A percentile compares a stretch with the other conserved stretches of the same genome.
Evolutionary conservation across 805 yeast species (phyloP).

Genomic region (Yarrowia sp.): DNA sequence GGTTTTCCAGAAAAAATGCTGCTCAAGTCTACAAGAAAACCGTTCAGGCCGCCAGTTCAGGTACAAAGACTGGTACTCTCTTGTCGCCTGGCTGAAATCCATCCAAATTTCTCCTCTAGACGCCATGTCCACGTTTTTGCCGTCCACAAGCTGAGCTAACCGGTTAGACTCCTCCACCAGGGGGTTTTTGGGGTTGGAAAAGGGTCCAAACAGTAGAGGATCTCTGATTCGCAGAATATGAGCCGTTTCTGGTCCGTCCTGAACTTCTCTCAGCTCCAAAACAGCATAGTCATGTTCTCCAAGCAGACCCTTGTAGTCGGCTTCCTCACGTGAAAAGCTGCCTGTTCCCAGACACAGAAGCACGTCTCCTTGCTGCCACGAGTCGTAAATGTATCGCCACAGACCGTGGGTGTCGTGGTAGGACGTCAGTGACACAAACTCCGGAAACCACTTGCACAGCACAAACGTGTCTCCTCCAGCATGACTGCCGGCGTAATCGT

Average conservation of each 20-base stretch:
- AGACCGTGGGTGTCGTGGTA: conserved; percentile 43
- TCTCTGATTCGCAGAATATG: conserved; percentile 17
- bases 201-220: conserved; percentile 32
- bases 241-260: conserved; percentile 34
- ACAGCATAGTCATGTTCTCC: conserved; percentile 77
- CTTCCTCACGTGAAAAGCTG: conserved; percentile 49
- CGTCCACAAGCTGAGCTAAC: conserved; percentile 4
- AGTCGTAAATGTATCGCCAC: conserved; percentile 50
- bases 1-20: conserved; percentile 49
- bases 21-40: conserved; percentile 44
- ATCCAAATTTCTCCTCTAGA: conserved; percentile 44
- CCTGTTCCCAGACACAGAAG: conserved; percentile 77
- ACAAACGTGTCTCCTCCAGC: conserved; percentile 71
- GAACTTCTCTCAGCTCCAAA: conserved; percentile 50
- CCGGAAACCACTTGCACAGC: conserved; percentile 78
- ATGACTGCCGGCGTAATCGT: conserved; percentile 75
- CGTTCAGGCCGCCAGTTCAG: conserved; percentile 66
- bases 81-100: conserved; percentile 49
- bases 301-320: conserved; percentile 52
- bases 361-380: conserved; percentile 52
- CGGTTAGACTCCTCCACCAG: conserved; percentile 14
- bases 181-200: conserved; percentile 33
- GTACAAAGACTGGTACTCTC: conserved; percentile 61
- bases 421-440: conserved; percentile 51
- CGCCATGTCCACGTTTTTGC: conserved; percentile 30